phyloP scores from a whole-genome alignment of 495 filamentous ascomycete genomes.

The Hypoxylon subgilvum region DNA sequence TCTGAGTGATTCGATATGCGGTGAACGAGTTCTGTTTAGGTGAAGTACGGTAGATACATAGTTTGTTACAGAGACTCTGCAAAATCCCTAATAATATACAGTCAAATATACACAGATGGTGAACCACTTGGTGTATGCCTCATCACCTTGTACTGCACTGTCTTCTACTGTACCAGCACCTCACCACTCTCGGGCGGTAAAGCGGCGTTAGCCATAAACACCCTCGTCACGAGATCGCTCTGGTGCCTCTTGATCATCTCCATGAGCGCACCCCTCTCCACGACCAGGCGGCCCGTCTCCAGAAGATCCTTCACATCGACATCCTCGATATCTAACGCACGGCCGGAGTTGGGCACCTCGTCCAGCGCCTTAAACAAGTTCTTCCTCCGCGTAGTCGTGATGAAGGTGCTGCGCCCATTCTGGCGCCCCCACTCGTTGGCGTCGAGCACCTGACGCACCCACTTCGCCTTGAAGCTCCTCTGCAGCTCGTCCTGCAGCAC shows the following conservation, averaged over 20 bases:
- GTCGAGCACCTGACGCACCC: constrained; percentile 68
- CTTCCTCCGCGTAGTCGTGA: constrained; percentile 64
- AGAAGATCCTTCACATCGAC: constrained; percentile 94
- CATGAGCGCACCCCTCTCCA: constrained; percentile 82
- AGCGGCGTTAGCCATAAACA: constrained; percentile 33
- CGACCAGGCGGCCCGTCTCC: constrained; percentile 80
- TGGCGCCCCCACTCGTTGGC: constrained; percentile 73
- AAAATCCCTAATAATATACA: constrained; percentile 22
- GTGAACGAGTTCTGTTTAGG: too few relatives aligned
- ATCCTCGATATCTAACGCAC: constrained; percentile 69
- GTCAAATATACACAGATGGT: constrained; percentile 5
- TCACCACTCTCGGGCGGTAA: constrained; percentile 23
- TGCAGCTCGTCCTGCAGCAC: constrained; percentile 45
- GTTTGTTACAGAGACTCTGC: too few relatives aligned
- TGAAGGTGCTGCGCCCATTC: constrained; percentile 76
- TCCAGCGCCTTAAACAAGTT: constrained; percentile 65
- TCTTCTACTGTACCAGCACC: constrained; percentile 38
- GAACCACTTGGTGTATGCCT: not conserved
- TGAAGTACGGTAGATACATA: too few relatives aligned
- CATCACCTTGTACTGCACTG: not conserved
- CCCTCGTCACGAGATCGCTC: constrained; percentile 66
- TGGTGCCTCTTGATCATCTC: constrained; percentile 75
- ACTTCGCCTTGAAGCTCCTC: constrained; percentile 60
- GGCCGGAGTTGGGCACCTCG: constrained; percentile 67
- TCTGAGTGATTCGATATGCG: too few relatives aligned